These are phyloP conservation scores for Lachancea sp. DNA, from an alignment of 805 yeast genomes.

Conservation along the genomic window DNA sequence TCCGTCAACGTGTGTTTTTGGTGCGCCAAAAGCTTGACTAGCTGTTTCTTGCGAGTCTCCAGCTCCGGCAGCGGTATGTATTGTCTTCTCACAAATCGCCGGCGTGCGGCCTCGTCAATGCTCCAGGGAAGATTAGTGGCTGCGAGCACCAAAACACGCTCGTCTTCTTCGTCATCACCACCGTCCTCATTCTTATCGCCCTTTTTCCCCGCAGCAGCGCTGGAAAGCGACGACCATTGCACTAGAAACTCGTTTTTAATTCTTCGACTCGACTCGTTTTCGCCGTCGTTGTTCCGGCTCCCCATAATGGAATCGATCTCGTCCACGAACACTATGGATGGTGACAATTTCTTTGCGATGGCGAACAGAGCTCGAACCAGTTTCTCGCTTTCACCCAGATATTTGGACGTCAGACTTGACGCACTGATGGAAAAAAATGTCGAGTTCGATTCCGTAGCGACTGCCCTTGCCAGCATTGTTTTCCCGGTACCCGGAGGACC, in stretches of 20 bases:
- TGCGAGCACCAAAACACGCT: constrained; percentile 81
- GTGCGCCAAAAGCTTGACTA: constrained; percentile 56
- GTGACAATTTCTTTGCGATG: constrained; percentile 80
- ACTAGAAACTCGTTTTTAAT: constrained; percentile 90
- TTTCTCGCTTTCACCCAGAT: constrained; percentile 84
- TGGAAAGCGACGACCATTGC: constrained; percentile 91
- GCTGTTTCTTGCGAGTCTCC: constrained; percentile 70
- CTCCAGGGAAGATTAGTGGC: constrained; percentile 98
- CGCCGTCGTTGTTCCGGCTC: constrained; percentile 61
- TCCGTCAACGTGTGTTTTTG: constrained; percentile 67
- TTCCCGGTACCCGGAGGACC: constrained; percentile 99
- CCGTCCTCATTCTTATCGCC: constrained; percentile 24
- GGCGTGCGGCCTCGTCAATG: constrained; percentile 92
- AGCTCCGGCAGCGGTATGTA: constrained; percentile 91
- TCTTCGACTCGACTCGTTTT: constrained; percentile 83
- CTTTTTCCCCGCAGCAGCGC: constrained; percentile 70
- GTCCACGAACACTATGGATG: constrained; percentile 91
- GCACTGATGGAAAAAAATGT: constrained; percentile 92
- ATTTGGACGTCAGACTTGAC: constrained; percentile 78
- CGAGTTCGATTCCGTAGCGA: constrained; percentile 91
- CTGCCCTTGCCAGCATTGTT: constrained; percentile 96
- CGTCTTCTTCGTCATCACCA: constrained; percentile 35
- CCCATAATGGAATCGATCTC: constrained; percentile 90
- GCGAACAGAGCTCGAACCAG: constrained; percentile 83
- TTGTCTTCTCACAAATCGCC: constrained; percentile 85